Conservation (phyloP, 495 filamentous ascomycete genomes). For the Pyrenopolyporus hunteri region DNA sequence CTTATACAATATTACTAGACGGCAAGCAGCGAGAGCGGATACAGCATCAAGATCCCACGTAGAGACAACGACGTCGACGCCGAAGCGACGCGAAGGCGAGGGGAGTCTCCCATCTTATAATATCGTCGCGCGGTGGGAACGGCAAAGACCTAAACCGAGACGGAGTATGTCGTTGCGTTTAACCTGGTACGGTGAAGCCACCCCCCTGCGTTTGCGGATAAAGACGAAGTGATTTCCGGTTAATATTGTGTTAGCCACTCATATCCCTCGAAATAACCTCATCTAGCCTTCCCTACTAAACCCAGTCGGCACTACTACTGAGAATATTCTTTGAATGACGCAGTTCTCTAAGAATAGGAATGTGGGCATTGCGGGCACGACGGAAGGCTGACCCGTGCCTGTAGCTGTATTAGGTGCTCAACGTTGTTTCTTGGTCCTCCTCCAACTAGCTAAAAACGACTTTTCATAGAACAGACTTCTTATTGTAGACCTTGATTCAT, state of each 20-base stretch:
- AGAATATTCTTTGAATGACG: slow-evolving; percentile 13
- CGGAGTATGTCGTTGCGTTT: slow-evolving; percentile 36
- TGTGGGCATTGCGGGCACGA: background rate
- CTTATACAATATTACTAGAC: background rate
- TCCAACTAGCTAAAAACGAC: background rate
- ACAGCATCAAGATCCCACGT: slow-evolving; percentile 1
- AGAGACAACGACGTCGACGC: background rate
- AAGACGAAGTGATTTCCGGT: slow-evolving; percentile 34
- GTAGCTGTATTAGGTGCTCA: background rate
- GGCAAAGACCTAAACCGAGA: slow-evolving; percentile 26
- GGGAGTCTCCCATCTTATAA: slow-evolving; percentile 25
- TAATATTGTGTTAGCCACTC: slow-evolving; percentile 32
- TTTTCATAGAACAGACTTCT: background rate
- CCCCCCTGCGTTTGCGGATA: slow-evolving; percentile 29
- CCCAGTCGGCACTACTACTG: slow-evolving; percentile 20
- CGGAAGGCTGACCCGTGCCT: background rate
- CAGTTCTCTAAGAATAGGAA: slow-evolving; percentile 23
- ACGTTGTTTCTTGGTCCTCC: background rate
- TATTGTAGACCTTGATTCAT: slow-evolving; percentile 24
- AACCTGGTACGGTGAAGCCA: slow-evolving; percentile 19
- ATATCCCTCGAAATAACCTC: background rate
- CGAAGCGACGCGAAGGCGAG: background rate
- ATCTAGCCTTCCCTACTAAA: background rate
- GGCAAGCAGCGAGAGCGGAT: background rate
- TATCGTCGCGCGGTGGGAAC: background rate